Conservation (phyloP, 176 grass and related monocot genomes). For the Carex littledalei region DNA sequence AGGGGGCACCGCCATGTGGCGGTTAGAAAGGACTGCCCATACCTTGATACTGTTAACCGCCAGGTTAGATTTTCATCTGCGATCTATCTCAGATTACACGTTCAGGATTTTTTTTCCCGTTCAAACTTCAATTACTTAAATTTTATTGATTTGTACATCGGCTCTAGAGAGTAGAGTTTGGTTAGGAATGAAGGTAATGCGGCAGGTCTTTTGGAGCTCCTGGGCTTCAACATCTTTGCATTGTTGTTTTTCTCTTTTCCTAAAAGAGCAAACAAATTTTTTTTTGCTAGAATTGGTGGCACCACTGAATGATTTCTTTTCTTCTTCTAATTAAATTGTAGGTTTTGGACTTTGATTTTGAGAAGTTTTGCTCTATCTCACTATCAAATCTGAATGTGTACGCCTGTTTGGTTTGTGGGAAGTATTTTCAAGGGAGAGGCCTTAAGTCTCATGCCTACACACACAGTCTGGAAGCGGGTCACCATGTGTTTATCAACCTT, state of each 20-base stretch:
- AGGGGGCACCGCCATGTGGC: conserved; percentile 68
- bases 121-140: not conserved
- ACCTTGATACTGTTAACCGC: conserved; percentile 96
- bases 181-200: not conserved
- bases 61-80: conserved; percentile 39
- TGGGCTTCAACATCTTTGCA: too few species aligned
- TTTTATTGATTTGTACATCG: not conserved
- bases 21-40: conserved; percentile 77
- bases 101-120: not conserved
- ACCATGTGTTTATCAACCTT: conserved; percentile 96
- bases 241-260: not conserved
- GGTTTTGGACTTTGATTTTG: conserved; percentile 99
- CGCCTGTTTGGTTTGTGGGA: conserved; percentile 93
- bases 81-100: not conserved
- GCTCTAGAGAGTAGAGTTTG: not conserved
- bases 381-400: conserved; percentile 98
- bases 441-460: conserved; percentile 99
- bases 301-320: not conserved
- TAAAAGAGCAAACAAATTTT: not conserved
- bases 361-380: conserved; percentile 95
- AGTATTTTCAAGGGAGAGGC: conserved; percentile 99
- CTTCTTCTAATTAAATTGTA: conserved; percentile 15
- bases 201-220: not conserved
- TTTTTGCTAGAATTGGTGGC: not conserved
- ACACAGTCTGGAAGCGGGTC: conserved; percentile 89